Percentiles rank a stretch among this genome's conserved stretches.
phyloP scores from a whole-genome alignment of 345 rosid genomes.

The Geranium brycei region DNA sequence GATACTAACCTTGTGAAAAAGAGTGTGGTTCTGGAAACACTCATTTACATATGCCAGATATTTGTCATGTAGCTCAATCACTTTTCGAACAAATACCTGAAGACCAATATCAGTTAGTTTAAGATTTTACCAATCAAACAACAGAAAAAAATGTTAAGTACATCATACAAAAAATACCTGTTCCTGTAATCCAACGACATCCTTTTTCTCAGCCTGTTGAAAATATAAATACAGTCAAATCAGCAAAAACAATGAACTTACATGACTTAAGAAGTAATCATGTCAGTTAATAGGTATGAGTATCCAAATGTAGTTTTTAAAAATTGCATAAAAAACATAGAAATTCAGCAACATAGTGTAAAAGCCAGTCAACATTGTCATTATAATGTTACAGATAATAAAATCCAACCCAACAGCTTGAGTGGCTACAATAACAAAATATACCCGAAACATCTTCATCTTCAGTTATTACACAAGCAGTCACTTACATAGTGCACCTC shows the following conservation, averaged over 20 bases:
- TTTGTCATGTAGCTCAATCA: constrained; percentile 78
- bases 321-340: no score
- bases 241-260: no score
- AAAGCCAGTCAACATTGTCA: no score
- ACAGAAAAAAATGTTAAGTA: no score
- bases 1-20: constrained; percentile 54
- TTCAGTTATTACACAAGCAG: not conserved
- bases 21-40: constrained; percentile 65
- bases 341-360: no score
- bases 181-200: constrained; percentile 50
- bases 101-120: constrained; percentile 6
- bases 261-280: not conserved
- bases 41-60: constrained; percentile 59
- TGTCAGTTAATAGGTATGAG: not conserved
- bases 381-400: not conserved
- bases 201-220: constrained; percentile 42
- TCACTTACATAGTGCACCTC: not conserved
- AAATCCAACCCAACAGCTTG: not conserved
- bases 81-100: constrained; percentile 73
- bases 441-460: no score
- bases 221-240: not conserved
- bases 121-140: not conserved
- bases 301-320: not conserved
- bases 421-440: not conserved
- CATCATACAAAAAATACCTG: constrained; percentile 35